phyloP scores from a whole-genome alignment of 1,284 basidiomycete species.

The Malassezia dermatis region DNA sequence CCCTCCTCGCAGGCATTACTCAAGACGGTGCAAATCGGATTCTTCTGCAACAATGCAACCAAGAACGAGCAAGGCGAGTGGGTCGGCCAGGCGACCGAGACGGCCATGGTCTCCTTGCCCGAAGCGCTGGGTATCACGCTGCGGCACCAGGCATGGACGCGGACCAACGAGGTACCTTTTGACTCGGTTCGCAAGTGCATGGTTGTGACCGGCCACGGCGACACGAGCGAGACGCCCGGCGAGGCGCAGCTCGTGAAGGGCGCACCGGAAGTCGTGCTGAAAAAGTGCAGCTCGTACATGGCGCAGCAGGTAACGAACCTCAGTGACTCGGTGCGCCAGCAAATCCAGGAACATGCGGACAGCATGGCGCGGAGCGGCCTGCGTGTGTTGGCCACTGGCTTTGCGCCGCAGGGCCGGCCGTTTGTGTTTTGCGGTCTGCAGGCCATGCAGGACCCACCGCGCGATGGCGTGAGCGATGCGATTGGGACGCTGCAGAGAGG shows the following conservation, averaged over 20 bases:
- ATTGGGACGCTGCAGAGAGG: conserved; percentile 68
- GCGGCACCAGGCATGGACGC: conserved; percentile 61
- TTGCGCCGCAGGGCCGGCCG: conserved; percentile 56
- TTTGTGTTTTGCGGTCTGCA: conserved; percentile 84
- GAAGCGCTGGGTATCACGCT: conserved; percentile 62
- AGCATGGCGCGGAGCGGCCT: conserved; percentile 65
- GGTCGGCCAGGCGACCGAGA: conserved; percentile 85
- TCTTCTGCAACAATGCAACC: conserved; percentile 55
- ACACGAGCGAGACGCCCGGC: conserved; percentile 33
- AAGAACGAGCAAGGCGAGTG: conserved; percentile 63
- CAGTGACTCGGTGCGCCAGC: conserved; percentile 58
- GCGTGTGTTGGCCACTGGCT: conserved; percentile 80
- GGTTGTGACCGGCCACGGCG: conserved; percentile 64
- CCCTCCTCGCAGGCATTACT: conserved; percentile 53
- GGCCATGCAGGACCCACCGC: conserved; percentile 88
- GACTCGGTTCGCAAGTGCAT: conserved; percentile 86
- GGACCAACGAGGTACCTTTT: conserved; percentile 73
- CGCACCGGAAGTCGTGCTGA: conserved; percentile 74
- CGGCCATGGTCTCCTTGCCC: conserved; percentile 78
- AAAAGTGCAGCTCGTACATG: conserved; percentile 75
- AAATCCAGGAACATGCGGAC: conserved; percentile 63
- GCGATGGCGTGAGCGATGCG: conserved; percentile 81
- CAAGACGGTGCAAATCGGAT: conserved; percentile 58
- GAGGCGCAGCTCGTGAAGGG: conserved; percentile 66
- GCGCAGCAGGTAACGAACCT: conserved; percentile 68